Percentiles rank a stretch among this genome's conserved stretches.
phyloP scores from a whole-genome alignment of 495 filamentous ascomycete species.

The Pseudevernia furfuracea region DNA sequence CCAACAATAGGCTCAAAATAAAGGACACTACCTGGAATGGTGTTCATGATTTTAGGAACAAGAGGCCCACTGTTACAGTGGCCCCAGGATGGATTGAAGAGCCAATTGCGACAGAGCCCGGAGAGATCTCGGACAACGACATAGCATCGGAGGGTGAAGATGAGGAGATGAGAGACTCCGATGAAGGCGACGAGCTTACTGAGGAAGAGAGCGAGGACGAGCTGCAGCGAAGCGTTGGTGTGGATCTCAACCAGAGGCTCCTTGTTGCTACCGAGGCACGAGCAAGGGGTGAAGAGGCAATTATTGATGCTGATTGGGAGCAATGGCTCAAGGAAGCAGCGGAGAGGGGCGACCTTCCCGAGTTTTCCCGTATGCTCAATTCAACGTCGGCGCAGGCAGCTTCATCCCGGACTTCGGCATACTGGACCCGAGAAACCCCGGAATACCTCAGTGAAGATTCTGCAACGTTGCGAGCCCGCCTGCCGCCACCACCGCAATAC shows the following conservation, averaged over 20 bases:
- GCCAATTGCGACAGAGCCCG: background rate
- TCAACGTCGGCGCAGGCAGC: background rate
- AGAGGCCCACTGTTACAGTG: slow-evolving; percentile 31
- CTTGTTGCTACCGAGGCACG: slow-evolving; percentile 58
- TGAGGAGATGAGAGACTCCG: slow-evolving; percentile 29
- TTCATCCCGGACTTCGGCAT: slow-evolving; percentile 3
- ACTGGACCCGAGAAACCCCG: slow-evolving; percentile 11
- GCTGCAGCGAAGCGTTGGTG: slow-evolving; percentile 62
- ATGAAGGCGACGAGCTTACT: slow-evolving; percentile 31
- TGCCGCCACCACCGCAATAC: slow-evolving; percentile 14
- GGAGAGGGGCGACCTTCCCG: slow-evolving; percentile 41
- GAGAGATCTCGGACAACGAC: slow-evolving; percentile 31
- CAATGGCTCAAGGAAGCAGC: slow-evolving; percentile 78
- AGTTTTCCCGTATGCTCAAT: background rate
- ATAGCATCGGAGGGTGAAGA: slow-evolving; percentile 25
- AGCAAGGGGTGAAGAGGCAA: slow-evolving; percentile 54
- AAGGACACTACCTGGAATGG: slow-evolving; percentile 70
- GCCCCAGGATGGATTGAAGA: slow-evolving; percentile 12
- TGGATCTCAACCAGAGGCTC: slow-evolving; percentile 66
- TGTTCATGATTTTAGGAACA: slow-evolving; percentile 42
- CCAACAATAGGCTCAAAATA: slow-evolving; percentile 64
- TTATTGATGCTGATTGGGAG: slow-evolving; percentile 74
- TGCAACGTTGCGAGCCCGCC: slow-evolving; percentile 7
- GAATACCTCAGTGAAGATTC: slow-evolving; percentile 6
- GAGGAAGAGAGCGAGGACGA: slow-evolving; percentile 59